Percentiles rank a stretch among this genome's conserved stretches.
These are phyloP conservation scores for Alternaria incomplexa DNA, from an alignment of 2,329 filamentous ascomycete genomes.

Conservation along the genomic window DNA sequence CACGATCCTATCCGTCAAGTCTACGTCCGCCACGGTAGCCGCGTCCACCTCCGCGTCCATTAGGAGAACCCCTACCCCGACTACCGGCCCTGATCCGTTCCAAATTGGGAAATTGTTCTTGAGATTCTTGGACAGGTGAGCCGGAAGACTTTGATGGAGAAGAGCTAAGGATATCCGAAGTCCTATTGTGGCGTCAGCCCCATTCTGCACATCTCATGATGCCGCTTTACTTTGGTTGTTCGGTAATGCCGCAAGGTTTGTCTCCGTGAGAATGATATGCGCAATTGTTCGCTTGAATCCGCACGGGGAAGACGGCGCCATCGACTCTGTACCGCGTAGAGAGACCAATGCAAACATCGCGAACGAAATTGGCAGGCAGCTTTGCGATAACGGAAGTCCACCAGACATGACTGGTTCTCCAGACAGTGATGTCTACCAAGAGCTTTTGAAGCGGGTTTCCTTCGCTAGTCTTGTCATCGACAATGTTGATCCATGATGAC, in stretches of 20 bases:
- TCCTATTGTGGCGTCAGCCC: neutral
- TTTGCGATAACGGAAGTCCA: neutral
- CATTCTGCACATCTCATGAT: neutral
- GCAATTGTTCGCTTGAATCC: too few species aligned
- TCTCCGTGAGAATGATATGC: neutral
- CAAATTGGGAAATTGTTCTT: too few species aligned
- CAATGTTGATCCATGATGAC: neutral
- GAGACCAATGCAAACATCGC: neutral
- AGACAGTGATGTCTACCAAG: neutral
- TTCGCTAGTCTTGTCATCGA: neutral
- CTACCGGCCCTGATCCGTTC: too few species aligned
- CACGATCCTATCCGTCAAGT: too few species aligned
- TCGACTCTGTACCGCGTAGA: neutral
- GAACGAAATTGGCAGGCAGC: neutral
- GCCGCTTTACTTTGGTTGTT: neutral
- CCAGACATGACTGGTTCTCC: too few species aligned
- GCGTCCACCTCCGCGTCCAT: too few species aligned
- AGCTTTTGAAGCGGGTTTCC: neutral
- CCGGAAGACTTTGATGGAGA: too few species aligned
- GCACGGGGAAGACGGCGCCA: too few species aligned
- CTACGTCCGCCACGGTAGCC: too few species aligned
- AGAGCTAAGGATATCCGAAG: too few species aligned
- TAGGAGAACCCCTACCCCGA: too few species aligned
- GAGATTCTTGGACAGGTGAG: too few species aligned
- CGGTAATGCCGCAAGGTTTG: neutral